Percentiles rank a stretch among this genome's conserved stretches.
Evolutionary conservation across 108 stramenopile genomes (phyloP).

Genomic region (Bacterosira constricta): DNA sequence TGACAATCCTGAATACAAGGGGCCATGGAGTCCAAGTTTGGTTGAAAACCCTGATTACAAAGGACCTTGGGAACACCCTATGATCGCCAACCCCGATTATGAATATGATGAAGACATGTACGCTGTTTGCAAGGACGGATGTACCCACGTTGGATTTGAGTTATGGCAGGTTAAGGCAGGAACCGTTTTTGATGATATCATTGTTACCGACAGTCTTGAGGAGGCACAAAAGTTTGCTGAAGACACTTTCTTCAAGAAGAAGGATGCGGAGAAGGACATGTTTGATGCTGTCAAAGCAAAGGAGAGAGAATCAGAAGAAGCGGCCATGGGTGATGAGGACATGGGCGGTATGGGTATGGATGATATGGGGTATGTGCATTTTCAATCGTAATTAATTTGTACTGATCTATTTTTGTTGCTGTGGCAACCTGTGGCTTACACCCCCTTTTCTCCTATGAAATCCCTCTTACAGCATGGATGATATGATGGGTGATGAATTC

Average conservation of each 20-base stretch:
- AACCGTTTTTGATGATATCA: conserved; percentile 98
- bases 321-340: conserved; percentile 30
- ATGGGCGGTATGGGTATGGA: conserved; percentile 6
- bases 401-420: not conserved
- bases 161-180: conserved; percentile 99
- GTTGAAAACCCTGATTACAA: conserved; percentile 98
- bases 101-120: conserved; percentile 84
- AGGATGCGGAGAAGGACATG: conserved; percentile 97
- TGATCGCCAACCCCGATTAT: conserved; percentile 97
- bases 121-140: conserved; percentile 95
- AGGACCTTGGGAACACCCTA: conserved; percentile 94
- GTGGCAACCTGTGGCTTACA: not conserved
- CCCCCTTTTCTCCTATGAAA: not conserved
- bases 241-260: conserved; percentile 96
- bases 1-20: conserved; percentile 98
- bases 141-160: conserved; percentile 98
- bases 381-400: not conserved
- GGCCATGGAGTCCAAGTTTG: conserved; percentile 93
- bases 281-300: conserved; percentile 83
- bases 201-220: conserved; percentile 96
- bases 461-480: conserved; percentile 6
- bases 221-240: conserved; percentile 96
- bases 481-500: conserved; percentile 53
- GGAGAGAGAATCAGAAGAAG: conserved; percentile 52
- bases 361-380: conserved; percentile 28